Evolutionary conservation across 2,329 filamentous ascomycete genomes (phyloP), one percentile per base, ranked within the genome.

Genomic region (Xylariales sp.): DNA sequence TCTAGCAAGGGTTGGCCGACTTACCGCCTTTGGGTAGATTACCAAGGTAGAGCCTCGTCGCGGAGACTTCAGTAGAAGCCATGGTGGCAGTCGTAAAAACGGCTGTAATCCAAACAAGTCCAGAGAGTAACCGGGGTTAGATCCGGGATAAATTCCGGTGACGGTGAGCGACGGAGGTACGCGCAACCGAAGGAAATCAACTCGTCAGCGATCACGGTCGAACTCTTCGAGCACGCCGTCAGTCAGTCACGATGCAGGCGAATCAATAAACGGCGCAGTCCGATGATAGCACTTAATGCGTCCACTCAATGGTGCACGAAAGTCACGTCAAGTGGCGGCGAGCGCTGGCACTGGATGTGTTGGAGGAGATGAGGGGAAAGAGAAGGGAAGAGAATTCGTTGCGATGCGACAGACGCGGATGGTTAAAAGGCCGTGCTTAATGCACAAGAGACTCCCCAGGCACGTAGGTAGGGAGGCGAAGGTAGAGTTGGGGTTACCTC

Each of bases 1-100:
- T 55, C 56, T 14, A 57, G 49, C 6, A 14, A 65, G 56, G 67
- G 65, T 59, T 48, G 50, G 16, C 45, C 52, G 58, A 82, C 91
- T 85, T 90, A 97, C 94, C 94, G 86, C 93, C 93, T 83, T 94
- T 93, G 82, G 96, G 95, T 81, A 99, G 91, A 85, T 98, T 98
- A 83, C 95, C 95, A 84, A 98, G 86, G 85, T 98, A 99, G 75
- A 98, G 92, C 84, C 96, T 90, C 79, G 95, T 98, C 75, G 92
- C 91, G 72, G 94, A 97, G 75, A 97, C 95, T 84, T 97, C 75
- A 49, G 74, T 76, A 49, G 74, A 73, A 49, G 75, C 74, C 75
- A 77, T 77, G 63, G 46, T 72, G 50, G 52, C 60, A 50, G 57
- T 67, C 49, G 62, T 8, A 45, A 60, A 58, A 59, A 50, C 14